Evolutionary conservation across 306 rosid species (phyloP), one percentile per base, ranked within the genome.

Genomic region (Cicer bijugum): DNA sequence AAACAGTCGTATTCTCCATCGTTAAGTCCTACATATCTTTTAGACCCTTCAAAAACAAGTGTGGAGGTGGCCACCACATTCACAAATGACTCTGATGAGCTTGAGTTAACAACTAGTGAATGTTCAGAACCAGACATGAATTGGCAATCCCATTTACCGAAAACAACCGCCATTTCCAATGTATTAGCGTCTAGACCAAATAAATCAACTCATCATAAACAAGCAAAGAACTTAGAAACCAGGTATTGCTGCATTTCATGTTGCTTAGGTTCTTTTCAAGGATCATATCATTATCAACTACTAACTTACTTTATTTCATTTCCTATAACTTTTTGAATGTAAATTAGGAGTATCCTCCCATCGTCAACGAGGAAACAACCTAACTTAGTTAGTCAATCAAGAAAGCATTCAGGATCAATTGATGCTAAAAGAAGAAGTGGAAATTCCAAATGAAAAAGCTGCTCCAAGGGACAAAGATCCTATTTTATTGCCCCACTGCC

Each of bases 71-170:
- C 74, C 80, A 74, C 71, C 44, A 76, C 85, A 45, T 40, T 33
- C 14, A 40, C 69, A 63, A 85, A 83, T 75, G 94, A 91, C 20
- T 81, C 72, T 68, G 97, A 94, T 82, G 97, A 84, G 39, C 83
- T 74, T 69, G 98, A 86, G 65, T 70, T 85, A 67, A 81, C 91
- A 78, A 88, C 88, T 6, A 93, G 96, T 78, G 98, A 90, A 76
- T 77, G 86, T 35, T 91, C 97, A 33, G 97, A 93, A 76, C 82
- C 93, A 52, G 96, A 86, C 81, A 12, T 78, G 61, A 85, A 57
- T 83, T 91, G 96, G 93, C 88, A 84, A 28, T 44, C 78, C 50
- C 80, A 83, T 69, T 43, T 45, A 53, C 85, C 75, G 12, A 91
- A 81, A 82, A 3, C 72, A 57, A 50, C 84, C 57, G 1, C 28